Evolutionary conservation across 768 basidiomycete species (phyloP).

Genomic region (Pisolithus sp.): DNA sequence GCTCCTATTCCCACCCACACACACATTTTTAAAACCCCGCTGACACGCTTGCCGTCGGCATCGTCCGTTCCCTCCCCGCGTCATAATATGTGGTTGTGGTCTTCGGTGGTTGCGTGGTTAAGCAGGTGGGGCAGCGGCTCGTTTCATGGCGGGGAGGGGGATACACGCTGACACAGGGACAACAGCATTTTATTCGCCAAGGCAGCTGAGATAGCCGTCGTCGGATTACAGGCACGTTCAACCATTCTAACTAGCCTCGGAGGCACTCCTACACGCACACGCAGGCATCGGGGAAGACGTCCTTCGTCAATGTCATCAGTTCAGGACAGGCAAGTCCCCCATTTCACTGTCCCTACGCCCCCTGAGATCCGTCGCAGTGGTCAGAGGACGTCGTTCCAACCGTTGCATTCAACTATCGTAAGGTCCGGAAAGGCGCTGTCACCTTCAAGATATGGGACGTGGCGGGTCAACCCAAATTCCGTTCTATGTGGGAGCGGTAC

Average conservation of each 20-base stretch:
- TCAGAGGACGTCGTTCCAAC: slow-evolving; percentile 96
- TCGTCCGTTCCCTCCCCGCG: no score
- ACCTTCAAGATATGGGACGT: slow-evolving; percentile 96
- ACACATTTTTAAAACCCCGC: no score
- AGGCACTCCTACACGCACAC: not conserved
- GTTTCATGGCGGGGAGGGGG: not conserved
- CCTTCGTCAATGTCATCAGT: slow-evolving; percentile 86
- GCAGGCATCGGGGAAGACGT: slow-evolving; percentile 92
- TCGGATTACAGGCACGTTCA: slow-evolving; percentile 64
- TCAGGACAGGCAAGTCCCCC: slow-evolving; percentile 63
- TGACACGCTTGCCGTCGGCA: no score
- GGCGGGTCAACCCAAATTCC: slow-evolving; percentile 89
- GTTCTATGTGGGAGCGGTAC: slow-evolving; percentile 94
- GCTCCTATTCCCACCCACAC: no score
- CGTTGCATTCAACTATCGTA: slow-evolving; percentile 87
- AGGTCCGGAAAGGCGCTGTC: slow-evolving; percentile 83
- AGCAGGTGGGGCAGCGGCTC: slow-evolving; percentile 31
- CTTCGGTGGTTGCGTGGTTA: slow-evolving; percentile 54
- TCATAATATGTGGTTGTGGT: not conserved
- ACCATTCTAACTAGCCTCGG: no score
- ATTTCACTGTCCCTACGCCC: not conserved
- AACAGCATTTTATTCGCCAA: slow-evolving; percentile 79
- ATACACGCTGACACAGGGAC: not conserved
- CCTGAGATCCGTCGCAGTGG: slow-evolving; percentile 48
- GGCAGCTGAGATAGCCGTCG: slow-evolving; percentile 83